A percentile compares a stretch with the other conserved stretches of the same genome.
Evolutionary conservation across 1,139 yeast genomes (phyloP).

Genomic region (Magnusiomyces paraingens): DNA sequence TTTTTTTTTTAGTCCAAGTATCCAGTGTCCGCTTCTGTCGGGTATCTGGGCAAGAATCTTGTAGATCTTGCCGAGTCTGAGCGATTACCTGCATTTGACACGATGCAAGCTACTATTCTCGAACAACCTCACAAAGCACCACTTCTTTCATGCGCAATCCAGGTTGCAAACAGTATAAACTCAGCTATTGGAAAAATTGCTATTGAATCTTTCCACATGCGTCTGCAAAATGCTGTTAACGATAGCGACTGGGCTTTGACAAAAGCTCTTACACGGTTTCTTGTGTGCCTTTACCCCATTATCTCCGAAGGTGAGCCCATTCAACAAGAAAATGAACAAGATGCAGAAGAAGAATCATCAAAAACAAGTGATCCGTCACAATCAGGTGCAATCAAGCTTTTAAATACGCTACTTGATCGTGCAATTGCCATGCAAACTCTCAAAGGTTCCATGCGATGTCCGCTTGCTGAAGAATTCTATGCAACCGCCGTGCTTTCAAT

Average conservation of each 20-base stretch:
- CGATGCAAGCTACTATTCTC: slow-evolving; percentile 59
- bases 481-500: slow-evolving; percentile 57
- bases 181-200: slow-evolving; percentile 63
- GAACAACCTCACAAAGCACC: slow-evolving; percentile 92
- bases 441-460: slow-evolving; percentile 17
- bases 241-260: slow-evolving; percentile 54
- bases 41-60: slow-evolving; percentile 54
- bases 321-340: neutral
- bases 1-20: slow-evolving; percentile 18
- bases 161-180: slow-evolving; percentile 61
- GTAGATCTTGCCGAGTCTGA: slow-evolving; percentile 47
- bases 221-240: slow-evolving; percentile 51
- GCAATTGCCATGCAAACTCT: slow-evolving; percentile 51
- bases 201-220: slow-evolving; percentile 61
- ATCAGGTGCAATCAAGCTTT: slow-evolving; percentile 42
- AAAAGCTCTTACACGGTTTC: slow-evolving; percentile 64
- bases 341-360: neutral
- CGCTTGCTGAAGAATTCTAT: slow-evolving; percentile 64
- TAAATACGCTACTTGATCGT: slow-evolving; percentile 48
- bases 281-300: slow-evolving; percentile 59
- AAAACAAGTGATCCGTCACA: neutral
- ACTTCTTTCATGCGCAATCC: slow-evolving; percentile 61
- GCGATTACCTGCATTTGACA: slow-evolving; percentile 39
- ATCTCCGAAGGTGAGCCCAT: slow-evolving; percentile 39
- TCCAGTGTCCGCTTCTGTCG: slow-evolving; percentile 35